These are phyloP conservation scores for Russula brevipes DNA, from an alignment of 768 basidiomycete genomes.

Conservation along the genomic window DNA sequence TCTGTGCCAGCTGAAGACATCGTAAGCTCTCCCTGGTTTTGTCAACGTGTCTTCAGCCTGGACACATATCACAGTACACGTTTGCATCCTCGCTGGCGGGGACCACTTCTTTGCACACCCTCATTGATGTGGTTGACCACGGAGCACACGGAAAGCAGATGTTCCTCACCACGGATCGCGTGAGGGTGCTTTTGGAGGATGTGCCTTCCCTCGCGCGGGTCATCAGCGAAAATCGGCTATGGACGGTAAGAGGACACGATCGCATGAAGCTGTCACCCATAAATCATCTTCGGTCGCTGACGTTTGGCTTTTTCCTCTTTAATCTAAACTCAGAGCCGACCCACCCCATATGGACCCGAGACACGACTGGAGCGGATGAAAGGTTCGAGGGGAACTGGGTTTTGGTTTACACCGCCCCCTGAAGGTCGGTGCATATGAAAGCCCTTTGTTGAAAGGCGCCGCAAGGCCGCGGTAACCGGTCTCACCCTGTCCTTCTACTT, in stretches of 20 bases:
- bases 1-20: constrained; percentile 17
- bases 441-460: constrained; percentile 12
- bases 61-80: constrained; percentile 4
- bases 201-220: constrained; percentile 19
- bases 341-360: constrained; percentile 14
- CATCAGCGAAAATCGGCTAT: constrained; percentile 23
- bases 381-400: constrained; percentile 14
- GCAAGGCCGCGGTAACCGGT: constrained; percentile 22
- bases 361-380: constrained; percentile 20
- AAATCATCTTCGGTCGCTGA: constrained; percentile 8
- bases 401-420: constrained; percentile 22
- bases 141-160: constrained; percentile 14
- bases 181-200: constrained; percentile 16
- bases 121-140: constrained; percentile 20
- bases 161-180: constrained; percentile 24
- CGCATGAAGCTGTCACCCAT: not conserved
- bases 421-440: constrained; percentile 18
- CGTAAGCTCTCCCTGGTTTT: constrained; percentile 14
- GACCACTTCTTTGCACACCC: constrained; percentile 16
- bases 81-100: constrained; percentile 17
- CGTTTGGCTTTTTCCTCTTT: constrained; percentile 17
- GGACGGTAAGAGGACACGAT: constrained; percentile 23
- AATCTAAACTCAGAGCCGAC: constrained; percentile 21
- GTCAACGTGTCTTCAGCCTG: constrained; percentile 8
- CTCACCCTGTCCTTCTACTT: constrained; percentile 3